phyloP scores from a whole-genome alignment of 2,329 filamentous ascomycete genomes.

The Tolypocladium amazonense region DNA sequence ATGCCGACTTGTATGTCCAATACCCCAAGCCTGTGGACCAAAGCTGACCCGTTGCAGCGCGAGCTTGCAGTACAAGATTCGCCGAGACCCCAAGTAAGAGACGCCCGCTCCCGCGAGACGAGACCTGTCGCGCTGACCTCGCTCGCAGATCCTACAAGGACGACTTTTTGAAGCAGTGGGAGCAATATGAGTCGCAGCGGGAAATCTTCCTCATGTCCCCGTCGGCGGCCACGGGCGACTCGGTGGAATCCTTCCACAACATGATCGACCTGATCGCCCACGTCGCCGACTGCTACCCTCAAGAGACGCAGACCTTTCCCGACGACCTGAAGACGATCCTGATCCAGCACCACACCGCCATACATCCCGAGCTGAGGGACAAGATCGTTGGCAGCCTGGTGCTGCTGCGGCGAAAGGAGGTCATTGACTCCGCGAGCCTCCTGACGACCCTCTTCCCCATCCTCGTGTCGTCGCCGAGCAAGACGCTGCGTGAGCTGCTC shows the following conservation, averaged over 20 bases:
- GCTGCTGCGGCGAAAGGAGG: constrained; percentile 78
- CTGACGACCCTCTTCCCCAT: constrained; percentile 92
- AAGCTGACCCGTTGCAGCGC: constrained; percentile 41
- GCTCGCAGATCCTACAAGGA: constrained; percentile 66
- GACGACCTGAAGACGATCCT: constrained; percentile 74
- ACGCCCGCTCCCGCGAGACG: background rate
- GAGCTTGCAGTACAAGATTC: constrained; percentile 85
- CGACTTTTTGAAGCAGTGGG: constrained; percentile 79
- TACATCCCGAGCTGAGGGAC: constrained; percentile 79
- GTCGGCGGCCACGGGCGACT: constrained; percentile 63
- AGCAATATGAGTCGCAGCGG: constrained; percentile 82
- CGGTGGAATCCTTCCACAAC: constrained; percentile 76
- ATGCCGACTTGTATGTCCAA: constrained; percentile 63
- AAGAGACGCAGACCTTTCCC: constrained; percentile 66
- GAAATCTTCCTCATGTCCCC: constrained; percentile 87
- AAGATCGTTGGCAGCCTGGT: constrained; percentile 90
- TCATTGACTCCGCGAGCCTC: constrained; percentile 74
- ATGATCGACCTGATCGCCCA: constrained; percentile 91
- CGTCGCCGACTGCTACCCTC: constrained; percentile 85
- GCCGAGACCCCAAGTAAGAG: constrained; percentile 68
- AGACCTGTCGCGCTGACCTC: constrained; percentile 6
- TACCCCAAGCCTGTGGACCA: background rate
- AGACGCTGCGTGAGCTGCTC: constrained; percentile 73
- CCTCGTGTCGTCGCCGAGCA: constrained; percentile 83
- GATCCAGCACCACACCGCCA: constrained; percentile 66